These are phyloP conservation scores for Geosmithia morbida DNA, from an alignment of 2,329 filamentous ascomycete species.

Conservation along the genomic window DNA sequence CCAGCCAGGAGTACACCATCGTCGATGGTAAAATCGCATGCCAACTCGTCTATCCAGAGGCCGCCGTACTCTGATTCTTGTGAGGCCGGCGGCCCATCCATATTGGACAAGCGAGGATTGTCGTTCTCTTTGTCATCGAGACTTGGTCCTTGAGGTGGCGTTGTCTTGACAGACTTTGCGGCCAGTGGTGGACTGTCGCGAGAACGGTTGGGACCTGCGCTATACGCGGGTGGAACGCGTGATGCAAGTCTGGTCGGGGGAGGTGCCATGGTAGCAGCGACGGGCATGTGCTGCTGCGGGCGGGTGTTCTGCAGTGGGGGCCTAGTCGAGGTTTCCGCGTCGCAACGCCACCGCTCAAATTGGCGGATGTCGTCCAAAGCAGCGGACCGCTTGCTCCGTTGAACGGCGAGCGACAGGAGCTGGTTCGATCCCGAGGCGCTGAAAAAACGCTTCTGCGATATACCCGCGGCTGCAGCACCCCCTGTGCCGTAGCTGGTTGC, in stretches of 20 bases:
- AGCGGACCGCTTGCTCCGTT: constrained; percentile 18
- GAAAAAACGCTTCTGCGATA: constrained; percentile 16
- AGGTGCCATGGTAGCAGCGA: background rate
- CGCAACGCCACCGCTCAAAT: constrained; percentile 7
- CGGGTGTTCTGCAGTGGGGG: background rate
- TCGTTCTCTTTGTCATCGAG: constrained; percentile 1
- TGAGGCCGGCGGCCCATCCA: background rate
- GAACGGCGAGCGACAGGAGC: constrained; percentile 16
- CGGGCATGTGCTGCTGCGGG: background rate
- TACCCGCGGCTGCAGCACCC: constrained; percentile 3
- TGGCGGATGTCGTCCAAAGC: constrained; percentile 14
- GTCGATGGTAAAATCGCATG: background rate
- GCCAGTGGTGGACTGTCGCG: too few species aligned
- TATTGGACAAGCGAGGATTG: background rate
- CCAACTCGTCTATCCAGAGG: constrained; percentile 22
- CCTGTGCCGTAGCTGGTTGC: background rate
- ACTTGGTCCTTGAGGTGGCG: background rate
- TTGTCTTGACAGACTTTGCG: background rate
- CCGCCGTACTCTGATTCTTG: constrained; percentile 22
- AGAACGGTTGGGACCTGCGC: background rate
- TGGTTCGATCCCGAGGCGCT: constrained; percentile 21
- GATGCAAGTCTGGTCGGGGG: background rate
- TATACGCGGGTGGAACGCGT: background rate
- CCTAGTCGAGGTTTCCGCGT: background rate
- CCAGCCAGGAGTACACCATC: background rate